Evolutionary conservation across 2,329 filamentous ascomycete species (phyloP), one percentile per base, ranked within the genome.

Genomic region (Trichoderma lentiforme): DNA sequence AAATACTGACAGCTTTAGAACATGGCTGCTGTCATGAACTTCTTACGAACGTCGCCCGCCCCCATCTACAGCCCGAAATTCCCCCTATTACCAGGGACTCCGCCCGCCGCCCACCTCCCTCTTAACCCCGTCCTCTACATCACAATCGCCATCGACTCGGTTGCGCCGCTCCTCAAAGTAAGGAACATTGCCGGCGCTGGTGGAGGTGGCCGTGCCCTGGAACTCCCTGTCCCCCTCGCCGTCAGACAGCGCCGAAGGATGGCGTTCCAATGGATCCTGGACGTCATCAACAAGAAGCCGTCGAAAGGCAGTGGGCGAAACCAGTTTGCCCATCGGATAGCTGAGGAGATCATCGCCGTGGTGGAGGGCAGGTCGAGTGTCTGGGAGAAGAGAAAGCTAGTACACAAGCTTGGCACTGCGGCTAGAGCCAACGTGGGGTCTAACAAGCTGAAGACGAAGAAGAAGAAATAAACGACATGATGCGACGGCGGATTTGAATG

Each of bases 41-140:
- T 91, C 80, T 92, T 99, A 73, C 94, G 95, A 78, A 97, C 93
- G 53, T 89, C 93, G 4, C 89, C 95, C 2, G 88, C 95, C 14
- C 96, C 96, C 21, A 91, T 88, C 74, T 86, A 92, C 79, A 93
- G 91, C 81, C 89, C 93, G 26, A 83, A 86, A 73, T 90, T 89
- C 69, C 91, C 92, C 18, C 88, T 96, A 34, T 84, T 95, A 39
- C 92, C 94, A 2, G 93, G 93, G 71, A 86, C 91, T 2, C 93
- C 95, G 1, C 93, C 94, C 1, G 86, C 93, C 28, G 85, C 88
- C 4, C 91, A 95, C 77, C 91, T 99, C 11, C 94, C 96, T 3
- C 89, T 97, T 36, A 93, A 98, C 82, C 96, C 96, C 1, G 87
- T 97, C 70, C 88, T 93, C 70, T 99, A 98, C 84, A 90, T 99